Evolutionary conservation across 208 protist genomes (phyloP).

Genomic region (Trypanosoma scelopori): DNA sequence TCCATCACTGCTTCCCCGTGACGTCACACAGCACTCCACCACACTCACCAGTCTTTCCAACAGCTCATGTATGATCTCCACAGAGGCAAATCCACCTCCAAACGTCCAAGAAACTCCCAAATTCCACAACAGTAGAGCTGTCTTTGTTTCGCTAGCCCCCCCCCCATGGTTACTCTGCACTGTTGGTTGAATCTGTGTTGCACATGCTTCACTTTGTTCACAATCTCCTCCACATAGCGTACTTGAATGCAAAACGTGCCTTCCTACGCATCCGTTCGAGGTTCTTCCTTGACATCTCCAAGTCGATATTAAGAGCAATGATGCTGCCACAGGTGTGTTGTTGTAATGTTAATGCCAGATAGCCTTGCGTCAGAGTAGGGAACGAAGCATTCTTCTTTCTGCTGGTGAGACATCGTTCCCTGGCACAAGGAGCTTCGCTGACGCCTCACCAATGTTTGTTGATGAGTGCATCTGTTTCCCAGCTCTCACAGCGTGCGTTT

Average conservation of each 20-base stretch:
- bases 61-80: neutral
- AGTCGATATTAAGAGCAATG: neutral
- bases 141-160: neutral
- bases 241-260: slow-evolving; percentile 15
- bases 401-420: neutral
- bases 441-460: neutral
- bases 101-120: slow-evolving; percentile 6
- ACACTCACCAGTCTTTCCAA: slow-evolving; percentile 1
- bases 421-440: neutral
- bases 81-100: slow-evolving; percentile 8
- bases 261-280: neutral
- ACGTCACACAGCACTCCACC: neutral
- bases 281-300: neutral
- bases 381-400: neutral
- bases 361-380: neutral
- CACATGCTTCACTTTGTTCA: neutral
- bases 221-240: slow-evolving; percentile 8
- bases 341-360: slow-evolving; percentile 9
- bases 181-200: slow-evolving; percentile 1
- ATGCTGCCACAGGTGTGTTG: slow-evolving; percentile 12
- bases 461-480: neutral
- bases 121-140: slow-evolving; percentile 12
- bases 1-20: neutral
- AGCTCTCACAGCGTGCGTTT: slow-evolving; percentile 1
- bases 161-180: neutral